Evolutionary conservation across 441 rosid species (phyloP).

Genomic region (Erodium chrysanthum): DNA sequence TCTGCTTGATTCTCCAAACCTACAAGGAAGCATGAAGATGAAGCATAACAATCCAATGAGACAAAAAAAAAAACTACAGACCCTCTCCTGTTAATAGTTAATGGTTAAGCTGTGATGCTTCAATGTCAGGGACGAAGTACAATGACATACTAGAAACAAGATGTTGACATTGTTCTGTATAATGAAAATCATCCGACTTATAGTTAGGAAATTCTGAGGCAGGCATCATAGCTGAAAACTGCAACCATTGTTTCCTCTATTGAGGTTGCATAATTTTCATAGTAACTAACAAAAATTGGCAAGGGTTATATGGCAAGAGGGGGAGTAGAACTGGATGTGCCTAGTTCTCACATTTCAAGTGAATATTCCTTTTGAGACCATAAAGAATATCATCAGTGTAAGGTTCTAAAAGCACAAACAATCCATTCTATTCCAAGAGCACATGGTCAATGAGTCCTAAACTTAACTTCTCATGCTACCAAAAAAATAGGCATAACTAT

Average conservation of each 20-base stretch:
- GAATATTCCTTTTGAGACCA: not conserved
- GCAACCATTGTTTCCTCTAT: not conserved
- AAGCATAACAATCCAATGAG: not conserved
- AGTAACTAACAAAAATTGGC: no score
- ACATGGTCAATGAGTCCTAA: not conserved
- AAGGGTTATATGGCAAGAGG: no score
- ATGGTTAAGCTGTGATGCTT: not conserved
- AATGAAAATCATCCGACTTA: not conserved
- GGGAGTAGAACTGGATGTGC: no score
- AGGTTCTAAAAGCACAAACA: not conserved
- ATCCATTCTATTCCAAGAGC: not conserved
- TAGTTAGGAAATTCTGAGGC: not conserved
- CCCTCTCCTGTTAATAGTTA: not conserved
- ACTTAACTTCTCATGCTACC: not conserved
- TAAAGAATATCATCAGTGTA: not conserved
- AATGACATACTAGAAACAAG: not conserved
- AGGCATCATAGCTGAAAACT: not conserved
- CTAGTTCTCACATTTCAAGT: not conserved
- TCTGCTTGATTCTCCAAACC: conserved; percentile 49
- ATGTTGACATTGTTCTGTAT: not conserved
- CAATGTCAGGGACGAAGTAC: no score
- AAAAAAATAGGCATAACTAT: not conserved
- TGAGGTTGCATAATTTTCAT: no score
- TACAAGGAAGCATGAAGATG: conserved; percentile 16
- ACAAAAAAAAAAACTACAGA: not conserved